These are phyloP conservation scores for Neurospora sp. DNA, from an alignment of 495 filamentous ascomycete genomes.

Conservation along the genomic window DNA sequence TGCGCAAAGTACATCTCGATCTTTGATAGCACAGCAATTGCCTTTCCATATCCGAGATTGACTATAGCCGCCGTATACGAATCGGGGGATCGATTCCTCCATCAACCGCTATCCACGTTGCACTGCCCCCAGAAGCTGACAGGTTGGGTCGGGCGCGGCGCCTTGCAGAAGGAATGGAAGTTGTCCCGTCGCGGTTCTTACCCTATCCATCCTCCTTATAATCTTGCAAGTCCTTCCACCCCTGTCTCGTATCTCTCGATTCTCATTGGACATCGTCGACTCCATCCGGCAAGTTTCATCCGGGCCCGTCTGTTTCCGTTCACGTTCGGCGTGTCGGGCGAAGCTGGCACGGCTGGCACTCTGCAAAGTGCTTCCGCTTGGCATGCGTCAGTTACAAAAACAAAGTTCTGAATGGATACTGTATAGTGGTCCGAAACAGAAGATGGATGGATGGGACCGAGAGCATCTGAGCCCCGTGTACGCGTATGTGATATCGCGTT, in stretches of 20 bases:
- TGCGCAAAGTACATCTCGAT: neutral
- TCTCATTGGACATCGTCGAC: neutral
- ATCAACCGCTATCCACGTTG: neutral
- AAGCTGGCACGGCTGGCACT: neutral
- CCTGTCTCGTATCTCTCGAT: neutral
- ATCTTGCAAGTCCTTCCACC: neutral
- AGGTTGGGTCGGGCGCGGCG: neutral
- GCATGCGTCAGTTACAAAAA: neutral
- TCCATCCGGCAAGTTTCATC: neutral
- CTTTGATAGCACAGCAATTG: neutral
- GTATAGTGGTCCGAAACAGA: neutral
- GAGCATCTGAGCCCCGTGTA: neutral
- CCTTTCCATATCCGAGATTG: neutral
- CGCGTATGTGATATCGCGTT: neutral
- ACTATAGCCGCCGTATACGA: neutral
- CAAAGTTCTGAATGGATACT: neutral
- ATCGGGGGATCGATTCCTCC: neutral
- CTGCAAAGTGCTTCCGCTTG: neutral
- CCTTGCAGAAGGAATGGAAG: neutral
- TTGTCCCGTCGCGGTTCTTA: neutral
- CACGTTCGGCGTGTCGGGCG: neutral
- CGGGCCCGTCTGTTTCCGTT: neutral
- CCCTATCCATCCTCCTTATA: neutral
- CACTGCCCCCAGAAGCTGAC: neutral
- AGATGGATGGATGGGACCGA: neutral